Conservation (phyloP, 192 early-diverging fungal species). For the Podila minutissima region DNA sequence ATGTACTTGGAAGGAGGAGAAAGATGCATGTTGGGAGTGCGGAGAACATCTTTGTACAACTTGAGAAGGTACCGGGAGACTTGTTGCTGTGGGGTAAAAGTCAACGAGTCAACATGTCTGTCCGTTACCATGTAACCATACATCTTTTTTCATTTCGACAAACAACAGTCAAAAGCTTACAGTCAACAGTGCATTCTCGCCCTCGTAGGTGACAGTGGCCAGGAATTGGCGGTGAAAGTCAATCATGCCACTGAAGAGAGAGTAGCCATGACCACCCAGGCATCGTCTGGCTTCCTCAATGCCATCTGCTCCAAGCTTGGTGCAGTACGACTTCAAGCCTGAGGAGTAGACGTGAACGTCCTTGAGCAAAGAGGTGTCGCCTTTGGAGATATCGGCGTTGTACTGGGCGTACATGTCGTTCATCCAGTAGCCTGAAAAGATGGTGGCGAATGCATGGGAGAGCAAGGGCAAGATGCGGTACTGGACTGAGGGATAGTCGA, state of each 20-base stretch:
- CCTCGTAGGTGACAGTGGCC: conserved; percentile 68
- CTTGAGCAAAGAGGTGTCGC: conserved; percentile 66
- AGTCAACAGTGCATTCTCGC: conserved; percentile 71
- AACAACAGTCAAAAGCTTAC: conserved; percentile 9
- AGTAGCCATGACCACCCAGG: conserved; percentile 70
- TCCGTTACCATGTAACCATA: background rate
- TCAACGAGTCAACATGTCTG: background rate
- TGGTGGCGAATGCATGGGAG: conserved; percentile 55
- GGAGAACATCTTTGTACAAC: conserved; percentile 54
- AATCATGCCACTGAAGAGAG: conserved; percentile 71
- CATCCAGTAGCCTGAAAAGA: conserved; percentile 68
- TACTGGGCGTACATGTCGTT: conserved; percentile 61
- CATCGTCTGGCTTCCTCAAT: conserved; percentile 43
- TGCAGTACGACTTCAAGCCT: conserved; percentile 86
- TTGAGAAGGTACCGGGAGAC: conserved; percentile 77
- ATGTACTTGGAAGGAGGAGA: conserved; percentile 39
- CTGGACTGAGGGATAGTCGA: conserved; percentile 50
- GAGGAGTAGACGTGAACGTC: conserved; percentile 75
- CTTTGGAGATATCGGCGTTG: conserved; percentile 57
- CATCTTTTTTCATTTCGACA: background rate
- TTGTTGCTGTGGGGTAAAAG: conserved; percentile 64
- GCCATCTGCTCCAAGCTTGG: conserved; percentile 50
- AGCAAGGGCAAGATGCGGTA: conserved; percentile 43
- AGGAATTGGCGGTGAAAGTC: conserved; percentile 70
- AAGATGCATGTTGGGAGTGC: conserved; percentile 22